Percentiles rank a stretch among this genome's conserved stretches.
Evolutionary conservation across 441 rosid species (phyloP).

Genomic region (Adansonia gregorii): DNA sequence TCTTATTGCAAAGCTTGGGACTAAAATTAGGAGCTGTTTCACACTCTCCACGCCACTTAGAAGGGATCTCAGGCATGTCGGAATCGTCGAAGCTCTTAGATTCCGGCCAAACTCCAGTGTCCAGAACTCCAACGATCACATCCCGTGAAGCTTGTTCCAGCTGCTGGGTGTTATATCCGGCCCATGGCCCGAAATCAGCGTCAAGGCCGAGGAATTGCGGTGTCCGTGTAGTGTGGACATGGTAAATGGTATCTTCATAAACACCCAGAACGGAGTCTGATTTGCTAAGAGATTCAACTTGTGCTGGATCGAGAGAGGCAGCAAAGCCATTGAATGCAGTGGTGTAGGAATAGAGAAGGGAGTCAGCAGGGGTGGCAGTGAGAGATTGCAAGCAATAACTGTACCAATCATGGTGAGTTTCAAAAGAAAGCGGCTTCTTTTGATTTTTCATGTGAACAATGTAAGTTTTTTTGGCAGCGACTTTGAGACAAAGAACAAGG

Average conservation of each 20-base stretch:
- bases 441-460: constrained; percentile 70
- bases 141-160: constrained; percentile 48
- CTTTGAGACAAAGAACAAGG: constrained; percentile 12
- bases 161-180: constrained; percentile 44
- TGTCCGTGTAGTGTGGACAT: constrained; percentile 78
- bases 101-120: constrained; percentile 96
- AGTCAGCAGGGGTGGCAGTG: constrained; percentile 51
- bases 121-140: constrained; percentile 76
- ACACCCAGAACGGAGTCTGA: constrained; percentile 64
- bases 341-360: constrained; percentile 69
- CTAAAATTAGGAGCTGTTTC: constrained; percentile 69
- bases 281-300: constrained; percentile 53
- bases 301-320: constrained; percentile 57
- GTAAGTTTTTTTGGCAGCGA: constrained; percentile 55
- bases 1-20: constrained; percentile 68
- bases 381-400: constrained; percentile 40
- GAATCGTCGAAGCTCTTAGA: constrained; percentile 66
- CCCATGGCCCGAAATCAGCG: constrained; percentile 48
- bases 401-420: constrained; percentile 79
- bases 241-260: constrained; percentile 69
- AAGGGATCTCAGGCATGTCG: constrained; percentile 65
- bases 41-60: constrained; percentile 74
- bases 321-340: constrained; percentile 80
- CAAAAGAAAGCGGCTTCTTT: constrained; percentile 54
- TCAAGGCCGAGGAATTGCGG: constrained; percentile 76